Base-by-base conservation (phyloP, 2,329 filamentous ascomycete species). In the Thelonectria olida region DNA sequence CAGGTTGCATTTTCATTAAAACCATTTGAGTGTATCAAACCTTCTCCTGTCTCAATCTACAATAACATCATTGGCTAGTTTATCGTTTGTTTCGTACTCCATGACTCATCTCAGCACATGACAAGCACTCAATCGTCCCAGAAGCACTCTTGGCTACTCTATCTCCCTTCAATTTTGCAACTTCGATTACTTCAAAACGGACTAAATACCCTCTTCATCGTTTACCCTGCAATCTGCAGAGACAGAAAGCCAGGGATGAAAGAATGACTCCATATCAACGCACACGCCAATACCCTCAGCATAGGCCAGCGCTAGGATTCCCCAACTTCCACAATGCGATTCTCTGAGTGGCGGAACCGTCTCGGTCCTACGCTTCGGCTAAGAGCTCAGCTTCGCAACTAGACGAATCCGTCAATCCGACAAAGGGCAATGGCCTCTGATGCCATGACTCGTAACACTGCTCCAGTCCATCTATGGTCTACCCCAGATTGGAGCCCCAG, bases 291-390 rank as follows among this genome's bases (percentile, higher is more conserved):
- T 12, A 23, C 12, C n/a, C n/a, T 20, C 12, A 25, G 19, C 19
- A 53, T 5, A 5, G 6, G 17, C 23, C 41, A n/a, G 25, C n/a
- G n/a, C 23, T 31, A 17, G 15, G n/a, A 28, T 15, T 31, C 28
- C 44, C 38, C 15, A 19, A 17, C 23, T 22, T 42, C 15, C 2
- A 23, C 5, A 38, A 31, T 9, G 10, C 7, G 2, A 1, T 12
- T 8, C 17, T 57, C 15, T 61, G 47, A 61, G 45, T 61, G 58
- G 58, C 58, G 58, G 52, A 61, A 54, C 38, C 51, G 12, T 25
- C 23, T 57, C 44, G 45, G 45, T 42, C 51, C 58, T 55, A 44
- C 13, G 7, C 31, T 15, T 15, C 10, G 36, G n/a, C 28, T 20
- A 31, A 34, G 36, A 45, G 20, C 13, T 27, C 25, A 15, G 6